Percentiles rank a stretch among this genome's conserved stretches.
Evolutionary conservation across 2,329 filamentous ascomycete genomes (phyloP).

Genomic region (Fusarium mangiferae): DNA sequence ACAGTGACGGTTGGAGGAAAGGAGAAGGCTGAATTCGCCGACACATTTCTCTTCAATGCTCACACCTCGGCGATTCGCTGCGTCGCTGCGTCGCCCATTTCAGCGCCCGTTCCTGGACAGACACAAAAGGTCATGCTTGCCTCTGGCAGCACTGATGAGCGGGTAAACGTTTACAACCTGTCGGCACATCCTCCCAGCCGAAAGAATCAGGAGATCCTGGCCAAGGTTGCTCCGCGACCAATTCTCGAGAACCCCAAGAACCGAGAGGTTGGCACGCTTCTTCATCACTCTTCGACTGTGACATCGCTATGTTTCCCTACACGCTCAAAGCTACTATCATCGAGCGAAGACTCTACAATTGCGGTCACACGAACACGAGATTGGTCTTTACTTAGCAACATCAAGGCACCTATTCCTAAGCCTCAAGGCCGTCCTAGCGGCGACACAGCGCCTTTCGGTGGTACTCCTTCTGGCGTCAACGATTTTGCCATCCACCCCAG

Average conservation of each 20-base stretch:
- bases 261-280: slow-evolving; percentile 84
- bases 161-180: slow-evolving; percentile 93
- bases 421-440: slow-evolving; percentile 83
- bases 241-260: slow-evolving; percentile 88
- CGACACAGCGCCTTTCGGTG: slow-evolving; percentile 86
- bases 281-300: slow-evolving; percentile 87
- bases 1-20: slow-evolving; percentile 71
- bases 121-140: slow-evolving; percentile 88
- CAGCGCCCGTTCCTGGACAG: slow-evolving; percentile 68
- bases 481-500: slow-evolving; percentile 96
- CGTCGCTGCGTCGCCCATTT: slow-evolving; percentile 83
- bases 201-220: slow-evolving; percentile 68
- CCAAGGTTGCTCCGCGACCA: slow-evolving; percentile 75
- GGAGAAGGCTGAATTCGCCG: slow-evolving; percentile 74
- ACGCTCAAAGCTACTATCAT: slow-evolving; percentile 86
- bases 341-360: slow-evolving; percentile 90
- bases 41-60: slow-evolving; percentile 95
- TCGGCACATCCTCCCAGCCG: slow-evolving; percentile 73
- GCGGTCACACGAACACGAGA: slow-evolving; percentile 88
- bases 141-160: slow-evolving; percentile 91
- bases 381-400: slow-evolving; percentile 86
- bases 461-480: slow-evolving; percentile 87
- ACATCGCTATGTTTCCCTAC: slow-evolving; percentile 85
- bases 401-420: slow-evolving; percentile 90
- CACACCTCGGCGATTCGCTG: slow-evolving; percentile 91